phyloP scores from a whole-genome alignment of 257 asterid genomes.

The Thymus quinquecostatus region DNA sequence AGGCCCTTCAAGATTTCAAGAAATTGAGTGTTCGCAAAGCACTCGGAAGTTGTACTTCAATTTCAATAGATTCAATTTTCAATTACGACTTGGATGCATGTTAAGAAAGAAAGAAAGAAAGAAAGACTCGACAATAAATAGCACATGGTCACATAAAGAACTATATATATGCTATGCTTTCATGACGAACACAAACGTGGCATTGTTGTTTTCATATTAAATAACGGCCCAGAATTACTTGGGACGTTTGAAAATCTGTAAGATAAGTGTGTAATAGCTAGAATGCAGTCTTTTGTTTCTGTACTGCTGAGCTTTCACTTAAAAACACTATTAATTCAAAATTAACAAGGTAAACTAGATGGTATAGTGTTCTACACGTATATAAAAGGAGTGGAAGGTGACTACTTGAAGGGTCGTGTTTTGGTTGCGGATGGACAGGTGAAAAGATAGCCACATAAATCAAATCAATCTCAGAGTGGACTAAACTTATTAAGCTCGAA shows the following conservation, averaged over 20 bases:
- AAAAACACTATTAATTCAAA: background rate
- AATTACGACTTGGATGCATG: background rate
- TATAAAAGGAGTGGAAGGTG: background rate
- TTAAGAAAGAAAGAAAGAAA: background rate
- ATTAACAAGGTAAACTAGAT: slow-evolving; percentile 12
- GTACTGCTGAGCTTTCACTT: slow-evolving; percentile 3
- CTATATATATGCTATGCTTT: background rate
- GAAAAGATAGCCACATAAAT: background rate
- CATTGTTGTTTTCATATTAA: background rate
- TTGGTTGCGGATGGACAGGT: background rate
- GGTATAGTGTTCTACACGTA: background rate
- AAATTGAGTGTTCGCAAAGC: background rate
- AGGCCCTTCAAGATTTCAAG: background rate
- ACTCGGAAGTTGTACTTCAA: background rate
- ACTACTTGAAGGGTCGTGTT: slow-evolving; percentile 8
- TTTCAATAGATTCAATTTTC: background rate
- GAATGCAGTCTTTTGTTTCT: background rate
- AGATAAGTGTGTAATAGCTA: background rate
- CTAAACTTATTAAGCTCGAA: slow-evolving; percentile 6
- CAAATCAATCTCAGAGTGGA: background rate
- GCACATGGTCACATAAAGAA: slow-evolving; percentile 11
- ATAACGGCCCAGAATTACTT: background rate
- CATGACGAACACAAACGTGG: background rate
- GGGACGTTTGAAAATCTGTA: slow-evolving; percentile 10
- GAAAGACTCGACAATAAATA: background rate